A percentile compares a stretch with the other conserved stretches of the same genome.
phyloP scores from a whole-genome alignment of 73 alveolate species.

The Tetrahymena malaccensis region DNA sequence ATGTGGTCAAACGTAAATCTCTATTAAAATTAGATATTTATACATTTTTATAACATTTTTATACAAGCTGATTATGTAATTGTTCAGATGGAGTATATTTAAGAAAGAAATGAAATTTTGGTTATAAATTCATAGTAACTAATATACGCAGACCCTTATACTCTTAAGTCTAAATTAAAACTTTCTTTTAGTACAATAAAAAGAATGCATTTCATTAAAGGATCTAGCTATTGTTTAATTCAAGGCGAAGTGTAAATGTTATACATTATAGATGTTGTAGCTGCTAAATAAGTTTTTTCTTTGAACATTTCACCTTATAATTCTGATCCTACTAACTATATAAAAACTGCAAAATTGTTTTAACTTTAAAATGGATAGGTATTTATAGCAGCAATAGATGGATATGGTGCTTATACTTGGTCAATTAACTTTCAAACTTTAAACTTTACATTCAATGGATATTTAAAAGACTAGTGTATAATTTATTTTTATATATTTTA shows the following conservation, averaged over 20 bases:
- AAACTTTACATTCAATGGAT: background rate
- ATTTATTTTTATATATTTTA: no score
- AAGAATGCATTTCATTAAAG: no score
- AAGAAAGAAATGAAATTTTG: no score
- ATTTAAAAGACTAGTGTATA: no score
- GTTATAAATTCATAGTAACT: background rate
- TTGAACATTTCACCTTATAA: background rate
- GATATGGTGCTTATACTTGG: background rate
- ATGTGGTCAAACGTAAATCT: background rate
- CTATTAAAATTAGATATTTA: no score
- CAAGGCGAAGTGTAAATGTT: no score
- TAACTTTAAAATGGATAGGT: background rate
- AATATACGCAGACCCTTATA: no score
- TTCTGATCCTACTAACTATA: background rate
- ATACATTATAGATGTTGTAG: background rate
- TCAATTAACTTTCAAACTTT: background rate
- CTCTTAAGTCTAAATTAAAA: no score
- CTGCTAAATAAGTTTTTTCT: background rate
- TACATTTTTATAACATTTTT: no score
- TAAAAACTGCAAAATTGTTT: background rate
- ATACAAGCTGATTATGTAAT: background rate
- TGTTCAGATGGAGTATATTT: background rate
- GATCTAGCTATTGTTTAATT: no score
- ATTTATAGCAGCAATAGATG: background rate
- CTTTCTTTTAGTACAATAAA: no score